Base-by-base conservation (phyloP, 164 flowering plant genomes). In the Santalum album region DNA sequence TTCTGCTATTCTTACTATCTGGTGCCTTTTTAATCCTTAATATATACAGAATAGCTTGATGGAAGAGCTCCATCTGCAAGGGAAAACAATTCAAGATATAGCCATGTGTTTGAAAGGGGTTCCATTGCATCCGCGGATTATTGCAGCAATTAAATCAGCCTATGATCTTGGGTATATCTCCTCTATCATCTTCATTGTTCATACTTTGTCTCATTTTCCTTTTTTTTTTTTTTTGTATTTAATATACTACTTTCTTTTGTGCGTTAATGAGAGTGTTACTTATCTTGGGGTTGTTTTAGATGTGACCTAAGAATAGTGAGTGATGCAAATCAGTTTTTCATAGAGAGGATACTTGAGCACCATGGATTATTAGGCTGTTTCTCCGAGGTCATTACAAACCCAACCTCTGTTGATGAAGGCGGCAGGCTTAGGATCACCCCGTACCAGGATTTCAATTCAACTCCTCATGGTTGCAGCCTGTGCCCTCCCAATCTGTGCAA, bases 241-340 rank as follows among this genome's bases (percentile, higher is more conserved):
- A 42, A 9, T 29, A 29, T 29, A 29, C 4, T 29, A 3, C 9
- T 4, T 4, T 29, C 4, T 3, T 3, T 29, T 29, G 9, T 4
- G 34, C 9, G 4, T 4, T 29, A 29, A 29, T 29, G 9, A 29
- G 4, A 5, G 12, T 43, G 12, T 43, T 4, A 16, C 3, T 43
- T 43, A 12, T 4, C 21, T 43, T 4, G 44, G 18, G 32, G 20
- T 1, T 45, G 51, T 22, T 77, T 49, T 73, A 89, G 96, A 56
- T 89, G 91, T 70, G 92, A 90, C 25, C 67, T 87, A 66, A 81
- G 72, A 70, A 77, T 87, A 18, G 57, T 73, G 18, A 90, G 97
- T 32, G 95, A 90, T 68, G 87, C 95, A n/a, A 87, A 87, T 53
- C 55, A 58, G 55, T 84, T 83, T 56, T 90, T 67, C 69, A 85